These are phyloP conservation scores for Flaveria sonorensis DNA, from an alignment of 129 eudicot species.

Conservation along the genomic window DNA sequence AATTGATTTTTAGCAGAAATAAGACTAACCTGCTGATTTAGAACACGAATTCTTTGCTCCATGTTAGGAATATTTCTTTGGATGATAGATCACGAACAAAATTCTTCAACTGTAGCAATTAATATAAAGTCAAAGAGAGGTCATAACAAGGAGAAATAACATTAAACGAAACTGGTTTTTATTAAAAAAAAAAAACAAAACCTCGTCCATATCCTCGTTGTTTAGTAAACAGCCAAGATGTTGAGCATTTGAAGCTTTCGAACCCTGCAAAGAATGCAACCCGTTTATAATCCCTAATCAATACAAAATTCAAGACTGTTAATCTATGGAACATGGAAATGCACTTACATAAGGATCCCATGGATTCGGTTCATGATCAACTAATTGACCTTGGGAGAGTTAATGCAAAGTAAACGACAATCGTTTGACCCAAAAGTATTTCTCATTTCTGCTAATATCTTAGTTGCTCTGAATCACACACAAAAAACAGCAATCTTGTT, in stretches of 20 bases:
- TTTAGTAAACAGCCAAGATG: conserved; percentile 66
- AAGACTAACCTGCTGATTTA: conserved; percentile 88
- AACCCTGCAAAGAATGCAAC: conserved; percentile 50
- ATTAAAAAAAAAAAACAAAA: conserved; percentile 17
- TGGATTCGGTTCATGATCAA: conserved; percentile 56
- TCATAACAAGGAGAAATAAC: conserved; percentile 14
- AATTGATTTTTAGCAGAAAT: conserved; percentile 3
- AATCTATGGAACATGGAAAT: conserved; percentile 10
- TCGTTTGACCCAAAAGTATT: conserved; percentile 72
- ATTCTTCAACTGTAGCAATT: conserved; percentile 58
- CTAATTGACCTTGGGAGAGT: conserved; percentile 64
- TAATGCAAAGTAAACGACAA: conserved; percentile 81
- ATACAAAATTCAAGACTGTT: conserved; percentile 14
- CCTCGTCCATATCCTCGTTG: conserved; percentile 77
- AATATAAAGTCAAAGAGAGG: conserved; percentile 3
- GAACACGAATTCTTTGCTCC: conserved; percentile 84
- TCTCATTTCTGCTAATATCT: conserved; percentile 77
- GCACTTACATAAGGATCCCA: conserved; percentile 79
- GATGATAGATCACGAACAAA: conserved; percentile 83
- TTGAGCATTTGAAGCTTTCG: conserved; percentile 44
- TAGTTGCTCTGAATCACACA: conserved; percentile 64
- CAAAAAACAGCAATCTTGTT: conserved; percentile 18
- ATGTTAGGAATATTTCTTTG: conserved; percentile 89
- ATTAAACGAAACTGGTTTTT: conserved; percentile 4
- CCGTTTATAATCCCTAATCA: neutral